Conservation (phyloP, 2,329 filamentous ascomycete species). For the Aspergillus aculeatus region DNA sequence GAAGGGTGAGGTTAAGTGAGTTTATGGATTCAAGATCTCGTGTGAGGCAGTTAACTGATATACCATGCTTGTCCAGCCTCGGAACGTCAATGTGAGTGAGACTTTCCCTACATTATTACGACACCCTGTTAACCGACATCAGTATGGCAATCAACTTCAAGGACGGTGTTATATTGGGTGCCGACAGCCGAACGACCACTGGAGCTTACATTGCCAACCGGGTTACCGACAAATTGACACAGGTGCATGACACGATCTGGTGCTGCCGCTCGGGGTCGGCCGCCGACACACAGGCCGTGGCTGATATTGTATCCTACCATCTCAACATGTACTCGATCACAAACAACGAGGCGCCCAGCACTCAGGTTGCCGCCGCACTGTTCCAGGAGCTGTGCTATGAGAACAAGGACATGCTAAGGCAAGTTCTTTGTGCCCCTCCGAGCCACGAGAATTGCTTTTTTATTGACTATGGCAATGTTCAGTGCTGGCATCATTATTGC, state of each 20-base stretch:
- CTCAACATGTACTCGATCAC: slow-evolving; percentile 87
- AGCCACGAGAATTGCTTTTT: not conserved
- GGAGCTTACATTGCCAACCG: slow-evolving; percentile 98
- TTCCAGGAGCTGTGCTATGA: slow-evolving; percentile 98
- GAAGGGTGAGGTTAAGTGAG: slow-evolving; percentile 98
- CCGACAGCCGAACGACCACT: slow-evolving; percentile 95
- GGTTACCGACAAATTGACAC: slow-evolving; percentile 98
- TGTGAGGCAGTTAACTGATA: slow-evolving; percentile 4
- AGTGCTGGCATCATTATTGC: slow-evolving; percentile 97
- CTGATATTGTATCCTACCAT: slow-evolving; percentile 97
- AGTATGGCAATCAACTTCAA: slow-evolving; percentile 99
- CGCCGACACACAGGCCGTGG: slow-evolving; percentile 95
- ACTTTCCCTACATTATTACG: not conserved
- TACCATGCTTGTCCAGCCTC: slow-evolving; percentile 59
- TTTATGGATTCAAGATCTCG: slow-evolving; percentile 18
- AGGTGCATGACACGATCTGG: slow-evolving; percentile 99
- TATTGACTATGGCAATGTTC: slow-evolving; percentile 2
- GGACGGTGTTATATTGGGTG: slow-evolving; percentile 93
- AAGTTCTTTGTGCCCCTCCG: slow-evolving; percentile 36
- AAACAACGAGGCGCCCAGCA: slow-evolving; percentile 87
- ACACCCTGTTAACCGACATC: slow-evolving; percentile 25
- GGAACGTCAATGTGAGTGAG: slow-evolving; percentile 89
- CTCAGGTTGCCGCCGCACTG: slow-evolving; percentile 89
- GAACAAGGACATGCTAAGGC: slow-evolving; percentile 94
- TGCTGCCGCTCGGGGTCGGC: slow-evolving; percentile 97